A percentile compares a stretch with the other conserved stretches of the same genome.
These are phyloP conservation scores for Diaporthe destruens DNA, from an alignment of 2,329 filamentous ascomycete genomes.

Conservation along the genomic window DNA sequence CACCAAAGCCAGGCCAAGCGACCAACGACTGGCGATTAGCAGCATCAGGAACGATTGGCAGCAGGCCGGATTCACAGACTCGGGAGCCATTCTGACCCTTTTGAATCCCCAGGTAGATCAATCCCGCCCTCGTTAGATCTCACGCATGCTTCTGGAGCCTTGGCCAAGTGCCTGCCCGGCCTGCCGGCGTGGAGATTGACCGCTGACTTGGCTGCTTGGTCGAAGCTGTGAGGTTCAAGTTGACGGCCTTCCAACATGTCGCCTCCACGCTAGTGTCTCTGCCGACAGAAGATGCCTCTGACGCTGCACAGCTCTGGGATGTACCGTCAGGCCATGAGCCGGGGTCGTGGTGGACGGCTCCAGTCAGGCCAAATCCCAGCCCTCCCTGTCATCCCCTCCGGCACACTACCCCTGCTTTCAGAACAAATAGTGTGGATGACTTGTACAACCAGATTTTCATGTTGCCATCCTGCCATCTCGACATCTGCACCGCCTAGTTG, in stretches of 20 bases:
- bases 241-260: not conserved
- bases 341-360: not conserved
- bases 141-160: not conserved
- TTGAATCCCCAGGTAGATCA: no score
- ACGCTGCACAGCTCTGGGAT: not conserved
- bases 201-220: not conserved
- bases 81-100: no score
- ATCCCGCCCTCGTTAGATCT: not conserved
- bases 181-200: no score
- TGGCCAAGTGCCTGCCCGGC: not conserved
- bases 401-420: not conserved
- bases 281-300: not conserved
- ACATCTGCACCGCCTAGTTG: not conserved
- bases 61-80: not conserved
- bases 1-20: not conserved
- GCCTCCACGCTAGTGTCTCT: not conserved
- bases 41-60: not conserved
- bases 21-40: not conserved
- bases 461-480: no score
- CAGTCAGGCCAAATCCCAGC: not conserved
- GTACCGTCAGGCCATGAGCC: not conserved
- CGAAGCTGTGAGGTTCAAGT: not conserved
- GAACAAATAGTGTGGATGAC: not conserved
- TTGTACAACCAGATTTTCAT: not conserved
- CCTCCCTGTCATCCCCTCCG: not conserved